phyloP scores from a whole-genome alignment of 768 basidiomycete genomes.

The Phylloporus sp. region DNA sequence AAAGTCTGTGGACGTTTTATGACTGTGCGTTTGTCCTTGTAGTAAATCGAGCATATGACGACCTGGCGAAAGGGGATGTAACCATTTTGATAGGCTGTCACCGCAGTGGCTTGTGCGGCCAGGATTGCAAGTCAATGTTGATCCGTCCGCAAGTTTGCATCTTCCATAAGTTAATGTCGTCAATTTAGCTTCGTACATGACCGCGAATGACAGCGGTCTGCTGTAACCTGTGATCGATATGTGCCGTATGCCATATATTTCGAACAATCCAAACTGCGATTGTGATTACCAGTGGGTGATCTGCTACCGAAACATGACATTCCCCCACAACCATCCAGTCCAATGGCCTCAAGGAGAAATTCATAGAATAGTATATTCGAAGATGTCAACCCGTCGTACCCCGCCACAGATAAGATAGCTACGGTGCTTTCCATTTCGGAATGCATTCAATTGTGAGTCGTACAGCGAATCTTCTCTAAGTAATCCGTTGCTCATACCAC shows the following conservation, averaged over 20 bases:
- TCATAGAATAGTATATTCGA: slow-evolving; percentile 84
- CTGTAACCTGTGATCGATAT: slow-evolving; percentile 59
- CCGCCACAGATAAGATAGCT: too few species aligned
- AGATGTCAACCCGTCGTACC: slow-evolving; percentile 56
- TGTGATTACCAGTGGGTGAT: slow-evolving; percentile 31
- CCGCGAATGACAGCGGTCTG: slow-evolving; percentile 50
- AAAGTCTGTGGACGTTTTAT: slow-evolving; percentile 69
- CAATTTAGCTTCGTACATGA: too few species aligned
- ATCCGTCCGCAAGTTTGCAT: too few species aligned
- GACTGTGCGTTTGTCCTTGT: slow-evolving; percentile 39
- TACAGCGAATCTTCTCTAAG: too few species aligned
- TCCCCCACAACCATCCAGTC: slow-evolving; percentile 40
- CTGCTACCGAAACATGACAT: neutral
- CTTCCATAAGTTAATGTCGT: too few species aligned
- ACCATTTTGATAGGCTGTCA: slow-evolving; percentile 8
- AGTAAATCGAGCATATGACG: slow-evolving; percentile 37
- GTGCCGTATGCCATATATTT: slow-evolving; percentile 55
- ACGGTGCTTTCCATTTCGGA: too few species aligned
- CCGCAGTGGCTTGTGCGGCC: slow-evolving; percentile 27
- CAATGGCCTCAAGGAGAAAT: slow-evolving; percentile 62
- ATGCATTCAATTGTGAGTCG: too few species aligned
- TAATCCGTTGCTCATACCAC: too few species aligned
- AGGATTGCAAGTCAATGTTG: too few species aligned
- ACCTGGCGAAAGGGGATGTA: slow-evolving; percentile 66
- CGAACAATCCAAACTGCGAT: neutral